phyloP scores from a whole-genome alignment of 2,329 filamentous ascomycete genomes.

The Talaromyces sp. region DNA sequence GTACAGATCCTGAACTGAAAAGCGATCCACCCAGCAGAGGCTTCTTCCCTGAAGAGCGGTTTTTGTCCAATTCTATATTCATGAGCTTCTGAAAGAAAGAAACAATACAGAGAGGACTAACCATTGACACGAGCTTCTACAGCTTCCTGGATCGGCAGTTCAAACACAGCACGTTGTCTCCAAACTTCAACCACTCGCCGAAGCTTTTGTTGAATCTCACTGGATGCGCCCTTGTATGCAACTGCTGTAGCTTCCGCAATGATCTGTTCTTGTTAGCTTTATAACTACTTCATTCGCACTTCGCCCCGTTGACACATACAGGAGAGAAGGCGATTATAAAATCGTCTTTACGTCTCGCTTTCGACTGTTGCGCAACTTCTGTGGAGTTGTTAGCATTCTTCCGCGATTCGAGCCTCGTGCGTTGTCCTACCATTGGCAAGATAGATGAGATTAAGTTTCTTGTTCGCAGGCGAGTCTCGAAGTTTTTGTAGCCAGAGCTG shows the following conservation, averaged over 20 bases:
- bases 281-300: not conserved
- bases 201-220: constrained; percentile 82
- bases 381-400: constrained; percentile 22
- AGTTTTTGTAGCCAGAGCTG: constrained; percentile 87
- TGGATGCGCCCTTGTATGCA: constrained; percentile 85
- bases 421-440: constrained; percentile 74
- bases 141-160: constrained; percentile 68
- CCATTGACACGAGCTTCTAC: constrained; percentile 76
- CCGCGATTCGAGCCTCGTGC: not conserved
- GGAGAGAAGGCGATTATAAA: constrained; percentile 90
- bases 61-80: constrained; percentile 51
- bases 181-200: constrained; percentile 90
- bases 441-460: constrained; percentile 86
- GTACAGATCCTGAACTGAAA: constrained; percentile 61
- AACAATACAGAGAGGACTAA: constrained; percentile 36
- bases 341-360: constrained; percentile 84
- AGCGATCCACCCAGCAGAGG: constrained; percentile 62
- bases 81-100: constrained; percentile 10
- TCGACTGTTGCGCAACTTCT: constrained; percentile 97
- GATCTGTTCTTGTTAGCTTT: constrained; percentile 45
- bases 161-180: constrained; percentile 82
- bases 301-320: constrained; percentile 36
- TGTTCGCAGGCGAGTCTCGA: constrained; percentile 78
- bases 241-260: constrained; percentile 83
- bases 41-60: constrained; percentile 49